A percentile compares a stretch with the other conserved stretches of the same genome.
Evolutionary conservation across 2,329 filamentous ascomycete species (phyloP).

Genomic region (Alternaria metachromatica): DNA sequence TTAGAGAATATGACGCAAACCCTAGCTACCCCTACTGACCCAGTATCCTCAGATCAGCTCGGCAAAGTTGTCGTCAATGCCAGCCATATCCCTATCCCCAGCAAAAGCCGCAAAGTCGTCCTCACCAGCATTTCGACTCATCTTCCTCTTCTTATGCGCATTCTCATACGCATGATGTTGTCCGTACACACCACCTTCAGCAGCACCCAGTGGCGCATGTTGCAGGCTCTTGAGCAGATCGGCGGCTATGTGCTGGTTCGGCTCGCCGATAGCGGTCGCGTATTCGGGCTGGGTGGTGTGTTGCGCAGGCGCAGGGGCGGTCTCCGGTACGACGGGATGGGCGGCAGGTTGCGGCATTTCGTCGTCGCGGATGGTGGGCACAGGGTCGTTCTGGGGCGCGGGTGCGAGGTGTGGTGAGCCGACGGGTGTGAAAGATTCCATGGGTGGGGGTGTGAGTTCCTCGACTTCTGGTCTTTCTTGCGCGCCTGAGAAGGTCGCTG

Average conservation of each 20-base stretch:
- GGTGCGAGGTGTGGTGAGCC: conserved; percentile 51
- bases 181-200: conserved; percentile 31
- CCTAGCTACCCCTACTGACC: not conserved
- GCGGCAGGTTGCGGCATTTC: conserved; percentile 34
- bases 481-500: conserved; percentile 20
- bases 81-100: conserved; percentile 60
- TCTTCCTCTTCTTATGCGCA: conserved; percentile 48
- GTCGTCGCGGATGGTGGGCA: conserved; percentile 37
- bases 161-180: conserved; percentile 28
- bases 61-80: conserved; percentile 67
- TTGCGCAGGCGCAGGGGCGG: conserved; percentile 30
- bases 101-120: conserved; percentile 50
- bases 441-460: conserved; percentile 80
- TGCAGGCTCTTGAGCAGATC: conserved; percentile 43
- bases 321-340: conserved; percentile 34
- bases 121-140: conserved; percentile 40
- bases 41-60: conserved; percentile 53
- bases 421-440: conserved; percentile 62
- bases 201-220: conserved; percentile 30
- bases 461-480: conserved; percentile 82
- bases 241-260: conserved; percentile 27
- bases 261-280: conserved; percentile 31
- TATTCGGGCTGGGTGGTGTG: conserved; percentile 25
- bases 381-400: conserved; percentile 14
- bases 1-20: too few relatives aligned